Evolutionary conservation across 768 basidiomycete genomes (phyloP).

Genomic region (Clathrus columnatus): DNA sequence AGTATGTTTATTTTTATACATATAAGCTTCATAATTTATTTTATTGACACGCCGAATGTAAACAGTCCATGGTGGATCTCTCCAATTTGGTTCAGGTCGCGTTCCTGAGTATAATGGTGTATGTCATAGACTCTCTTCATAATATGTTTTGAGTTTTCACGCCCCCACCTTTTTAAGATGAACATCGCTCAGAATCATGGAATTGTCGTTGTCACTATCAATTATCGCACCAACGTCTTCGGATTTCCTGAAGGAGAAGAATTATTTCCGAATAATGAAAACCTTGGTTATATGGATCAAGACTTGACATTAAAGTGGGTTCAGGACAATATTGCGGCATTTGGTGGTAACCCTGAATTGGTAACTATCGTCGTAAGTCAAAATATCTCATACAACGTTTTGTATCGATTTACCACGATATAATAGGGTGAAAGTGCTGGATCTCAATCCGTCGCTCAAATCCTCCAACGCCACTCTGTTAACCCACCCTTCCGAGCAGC

Average conservation of each 20-base stretch:
- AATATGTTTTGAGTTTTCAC: too few relatives aligned
- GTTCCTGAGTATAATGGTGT: constrained; percentile 4
- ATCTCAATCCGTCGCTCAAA: constrained; percentile 1
- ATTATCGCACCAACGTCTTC: constrained; percentile 50
- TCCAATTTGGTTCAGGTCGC: constrained; percentile 1
- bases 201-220: constrained; percentile 16
- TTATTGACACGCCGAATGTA: neutral
- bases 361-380: constrained; percentile 19
- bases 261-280: constrained; percentile 16
- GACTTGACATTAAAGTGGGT: constrained; percentile 33
- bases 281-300: constrained; percentile 56
- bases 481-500: constrained; percentile 39
- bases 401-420: neutral
- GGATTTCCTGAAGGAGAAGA: constrained; percentile 36
- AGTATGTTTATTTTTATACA: neutral
- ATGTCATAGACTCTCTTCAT: too few relatives aligned
- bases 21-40: neutral
- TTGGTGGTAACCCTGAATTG: constrained; percentile 35
- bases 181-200: constrained; percentile 5
- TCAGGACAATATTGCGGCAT: constrained; percentile 25
- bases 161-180: neutral
- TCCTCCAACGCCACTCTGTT: constrained; percentile 11
- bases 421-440: constrained; percentile 7
- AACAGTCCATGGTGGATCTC: constrained; percentile 1
- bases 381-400: neutral